These are phyloP conservation scores for Komagataella ulmi DNA, from an alignment of 805 yeast species.

Conservation along the genomic window DNA sequence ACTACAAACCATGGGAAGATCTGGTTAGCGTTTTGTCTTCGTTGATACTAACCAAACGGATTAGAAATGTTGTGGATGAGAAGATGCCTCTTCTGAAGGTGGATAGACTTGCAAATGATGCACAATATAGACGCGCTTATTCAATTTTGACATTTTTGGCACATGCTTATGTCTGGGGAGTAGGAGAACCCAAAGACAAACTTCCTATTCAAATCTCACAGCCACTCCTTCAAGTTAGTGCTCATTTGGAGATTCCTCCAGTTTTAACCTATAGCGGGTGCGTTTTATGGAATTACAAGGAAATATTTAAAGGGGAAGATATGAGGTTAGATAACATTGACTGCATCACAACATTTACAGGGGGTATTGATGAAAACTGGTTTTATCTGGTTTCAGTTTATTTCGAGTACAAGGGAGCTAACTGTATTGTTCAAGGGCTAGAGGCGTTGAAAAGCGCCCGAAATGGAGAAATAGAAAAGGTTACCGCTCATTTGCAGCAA, in stretches of 20 bases:
- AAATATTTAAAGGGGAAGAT: conserved; percentile 33
- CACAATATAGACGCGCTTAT: conserved; percentile 68
- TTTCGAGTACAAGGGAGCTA: conserved; percentile 75
- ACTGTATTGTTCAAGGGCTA: conserved; percentile 52
- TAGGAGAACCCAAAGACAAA: conserved; percentile 41
- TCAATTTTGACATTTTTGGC: conserved; percentile 66
- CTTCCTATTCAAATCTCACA: conserved; percentile 58
- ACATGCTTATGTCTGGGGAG: conserved; percentile 88
- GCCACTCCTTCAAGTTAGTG: conserved; percentile 53
- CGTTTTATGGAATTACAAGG: conserved; percentile 78
- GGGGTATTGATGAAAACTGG: conserved; percentile 88
- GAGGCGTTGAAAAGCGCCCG: conserved; percentile 49
- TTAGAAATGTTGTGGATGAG: conserved; percentile 49
- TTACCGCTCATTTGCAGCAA: conserved; percentile 35
- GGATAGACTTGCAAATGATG: conserved; percentile 25
- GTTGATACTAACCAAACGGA: conserved; percentile 47
- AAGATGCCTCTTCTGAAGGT: conserved; percentile 43
- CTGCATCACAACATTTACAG: conserved; percentile 77
- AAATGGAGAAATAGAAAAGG: conserved; percentile 24
- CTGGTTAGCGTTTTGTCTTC: conserved; percentile 59
- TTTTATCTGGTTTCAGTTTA: conserved; percentile 80
- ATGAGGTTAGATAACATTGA: conserved; percentile 59
- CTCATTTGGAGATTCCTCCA: conserved; percentile 64
- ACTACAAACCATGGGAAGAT: conserved; percentile 69
- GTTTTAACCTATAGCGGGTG: conserved; percentile 80